A percentile compares a stretch with the other conserved stretches of the same genome.
phyloP scores from a whole-genome alignment of 805 yeast species.

The Saturnispora hagleri region DNA sequence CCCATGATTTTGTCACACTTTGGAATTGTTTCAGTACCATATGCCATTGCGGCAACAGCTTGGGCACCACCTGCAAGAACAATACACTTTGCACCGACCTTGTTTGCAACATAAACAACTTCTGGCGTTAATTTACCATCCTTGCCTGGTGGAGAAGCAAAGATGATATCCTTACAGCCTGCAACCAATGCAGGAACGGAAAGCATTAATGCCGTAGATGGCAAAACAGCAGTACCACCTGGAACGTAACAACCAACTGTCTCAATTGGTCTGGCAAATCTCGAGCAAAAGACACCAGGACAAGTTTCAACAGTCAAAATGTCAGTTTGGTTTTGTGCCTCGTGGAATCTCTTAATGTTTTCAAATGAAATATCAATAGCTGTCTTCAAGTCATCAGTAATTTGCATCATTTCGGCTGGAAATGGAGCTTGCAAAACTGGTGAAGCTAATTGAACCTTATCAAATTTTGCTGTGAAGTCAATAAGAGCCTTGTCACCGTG shows the following conservation, averaged over 20 bases:
- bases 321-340: slow-evolving; percentile 75
- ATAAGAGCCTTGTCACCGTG: slow-evolving; percentile 82
- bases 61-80: slow-evolving; percentile 99
- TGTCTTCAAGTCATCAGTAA: slow-evolving; percentile 62
- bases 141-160: slow-evolving; percentile 93
- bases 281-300: slow-evolving; percentile 89
- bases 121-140: slow-evolving; percentile 95
- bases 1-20: slow-evolving; percentile 96
- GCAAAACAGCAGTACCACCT: slow-evolving; percentile 97
- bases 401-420: slow-evolving; percentile 63
- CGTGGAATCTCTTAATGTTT: slow-evolving; percentile 86
- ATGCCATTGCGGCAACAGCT: slow-evolving; percentile 98
- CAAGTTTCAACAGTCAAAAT: slow-evolving; percentile 80
- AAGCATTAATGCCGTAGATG: slow-evolving; percentile 95
- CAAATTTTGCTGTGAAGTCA: slow-evolving; percentile 88
- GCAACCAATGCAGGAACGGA: slow-evolving; percentile 99
- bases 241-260: slow-evolving; percentile 94
- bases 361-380: slow-evolving; percentile 86
- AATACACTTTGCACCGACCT: slow-evolving; percentile 83
- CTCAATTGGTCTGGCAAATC: slow-evolving; percentile 92
- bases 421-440: slow-evolving; percentile 88
- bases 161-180: slow-evolving; percentile 81
- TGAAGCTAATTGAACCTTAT: slow-evolving; percentile 59
- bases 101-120: slow-evolving; percentile 94
- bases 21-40: slow-evolving; percentile 87